Conservation (phyloP, 805 yeast genomes). For the Ogataea allantospora region DNA sequence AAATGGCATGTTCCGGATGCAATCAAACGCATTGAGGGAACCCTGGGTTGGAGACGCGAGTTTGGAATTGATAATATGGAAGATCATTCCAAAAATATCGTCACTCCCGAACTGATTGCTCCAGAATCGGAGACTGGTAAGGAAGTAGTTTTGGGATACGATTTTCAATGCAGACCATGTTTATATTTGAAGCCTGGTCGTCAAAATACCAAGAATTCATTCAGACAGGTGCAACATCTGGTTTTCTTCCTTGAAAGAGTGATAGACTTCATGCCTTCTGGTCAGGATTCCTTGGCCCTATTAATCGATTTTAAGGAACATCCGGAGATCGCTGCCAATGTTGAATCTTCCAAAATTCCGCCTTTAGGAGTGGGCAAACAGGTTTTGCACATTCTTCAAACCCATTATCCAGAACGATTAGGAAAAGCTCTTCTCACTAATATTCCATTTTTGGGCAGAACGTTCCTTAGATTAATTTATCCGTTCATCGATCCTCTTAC, state of each 20-base stretch:
- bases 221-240: slow-evolving; percentile 92
- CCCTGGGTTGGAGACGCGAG: slow-evolving; percentile 91
- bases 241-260: slow-evolving; percentile 91
- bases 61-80: slow-evolving; percentile 63
- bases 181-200: slow-evolving; percentile 90
- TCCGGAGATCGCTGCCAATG: slow-evolving; percentile 51
- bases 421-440: slow-evolving; percentile 91
- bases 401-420: slow-evolving; percentile 95
- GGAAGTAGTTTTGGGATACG: slow-evolving; percentile 87
- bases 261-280: slow-evolving; percentile 92
- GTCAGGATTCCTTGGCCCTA: slow-evolving; percentile 90
- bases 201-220: slow-evolving; percentile 89
- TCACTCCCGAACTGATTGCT: slow-evolving; percentile 53
- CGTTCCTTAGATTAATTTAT: slow-evolving; percentile 84
- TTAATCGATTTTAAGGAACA: slow-evolving; percentile 89
- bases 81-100: slow-evolving; percentile 44
- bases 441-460: slow-evolving; percentile 92
- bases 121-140: slow-evolving; percentile 89
- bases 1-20: slow-evolving; percentile 81
- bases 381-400: slow-evolving; percentile 89
- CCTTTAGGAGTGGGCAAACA: slow-evolving; percentile 86
- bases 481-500: slow-evolving; percentile 97
- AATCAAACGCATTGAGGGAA: slow-evolving; percentile 67
- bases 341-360: slow-evolving; percentile 71
- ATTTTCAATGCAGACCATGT: slow-evolving; percentile 88